Percentiles rank a stretch among this genome's conserved stretches.
Evolutionary conservation across 495 filamentous ascomycete species (phyloP).

Genomic region (Chlorociboria aeruginascens): DNA sequence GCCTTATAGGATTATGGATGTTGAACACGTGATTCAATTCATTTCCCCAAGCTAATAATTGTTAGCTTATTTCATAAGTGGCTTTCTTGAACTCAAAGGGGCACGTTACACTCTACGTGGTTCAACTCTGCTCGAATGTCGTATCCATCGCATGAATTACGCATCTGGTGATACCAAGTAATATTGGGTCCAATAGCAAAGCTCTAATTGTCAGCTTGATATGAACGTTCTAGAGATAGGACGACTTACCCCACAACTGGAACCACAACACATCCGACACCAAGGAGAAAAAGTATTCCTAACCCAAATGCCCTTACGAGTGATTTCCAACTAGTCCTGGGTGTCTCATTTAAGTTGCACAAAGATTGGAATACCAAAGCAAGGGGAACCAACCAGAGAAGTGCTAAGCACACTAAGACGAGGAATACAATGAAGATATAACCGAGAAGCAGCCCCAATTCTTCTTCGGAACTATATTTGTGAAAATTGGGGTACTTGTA

Average conservation of each 20-base stretch:
- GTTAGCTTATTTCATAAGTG: not conserved
- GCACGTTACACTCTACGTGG: not conserved
- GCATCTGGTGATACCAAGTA: slow-evolving; percentile 6
- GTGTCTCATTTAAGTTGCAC: too few species aligned
- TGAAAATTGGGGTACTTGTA: not conserved
- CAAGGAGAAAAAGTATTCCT: not conserved
- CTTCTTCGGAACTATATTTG: not conserved
- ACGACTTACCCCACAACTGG: slow-evolving; percentile 1
- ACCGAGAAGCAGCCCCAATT: too few species aligned
- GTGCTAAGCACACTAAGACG: not conserved
- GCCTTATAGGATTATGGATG: not conserved
- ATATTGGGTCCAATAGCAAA: slow-evolving; percentile 3
- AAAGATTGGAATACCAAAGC: too few species aligned
- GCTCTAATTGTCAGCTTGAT: not conserved
- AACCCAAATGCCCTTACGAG: not conserved
- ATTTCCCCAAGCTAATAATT: not conserved
- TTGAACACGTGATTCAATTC: not conserved
- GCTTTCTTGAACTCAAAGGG: too few species aligned
- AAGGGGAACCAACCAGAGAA: not conserved
- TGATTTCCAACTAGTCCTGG: not conserved
- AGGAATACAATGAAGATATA: not conserved
- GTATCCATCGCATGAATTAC: slow-evolving; percentile 5
- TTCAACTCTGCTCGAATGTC: slow-evolving; percentile 3
- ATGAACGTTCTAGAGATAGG: not conserved
- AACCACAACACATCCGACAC: not conserved